Conservation (phyloP, 805 yeast species). For the Candida morakotiae region DNA sequence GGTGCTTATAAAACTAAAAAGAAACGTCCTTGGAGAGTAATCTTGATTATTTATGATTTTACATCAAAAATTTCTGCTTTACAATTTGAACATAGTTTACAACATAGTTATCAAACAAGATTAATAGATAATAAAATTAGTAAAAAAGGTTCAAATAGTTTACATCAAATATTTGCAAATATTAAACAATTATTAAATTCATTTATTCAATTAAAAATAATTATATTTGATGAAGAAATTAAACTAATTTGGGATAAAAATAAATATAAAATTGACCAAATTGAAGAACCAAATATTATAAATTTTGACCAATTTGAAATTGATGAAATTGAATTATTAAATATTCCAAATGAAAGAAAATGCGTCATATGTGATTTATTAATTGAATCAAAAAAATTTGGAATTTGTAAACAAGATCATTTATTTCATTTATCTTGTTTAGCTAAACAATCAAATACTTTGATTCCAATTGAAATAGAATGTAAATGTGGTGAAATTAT, state of each 20-base stretch:
- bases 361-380: neutral
- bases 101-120: slow-evolving; percentile 63
- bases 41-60: slow-evolving; percentile 62
- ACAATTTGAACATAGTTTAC: slow-evolving; percentile 83
- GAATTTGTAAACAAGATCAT: slow-evolving; percentile 5
- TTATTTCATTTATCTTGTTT: slow-evolving; percentile 38
- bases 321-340: slow-evolving; percentile 6
- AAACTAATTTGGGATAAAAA: slow-evolving; percentile 33
- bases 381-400: neutral
- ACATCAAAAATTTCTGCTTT: slow-evolving; percentile 66
- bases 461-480: slow-evolving; percentile 12
- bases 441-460: slow-evolving; percentile 11
- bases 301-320: slow-evolving; percentile 6
- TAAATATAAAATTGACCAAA: slow-evolving; percentile 20
- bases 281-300: slow-evolving; percentile 16
- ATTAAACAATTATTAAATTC: slow-evolving; percentile 40
- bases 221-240: slow-evolving; percentile 35
- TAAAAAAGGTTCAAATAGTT: slow-evolving; percentile 29
- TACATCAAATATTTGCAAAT: slow-evolving; percentile 47
- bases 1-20: slow-evolving; percentile 70
- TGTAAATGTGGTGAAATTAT: slow-evolving; percentile 15
- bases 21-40: slow-evolving; percentile 73
- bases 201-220: slow-evolving; percentile 36
- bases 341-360: neutral
- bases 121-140: slow-evolving; percentile 48